phyloP scores from a whole-genome alignment of 257 asterid species.

The Ocimum tenuiflorum region DNA sequence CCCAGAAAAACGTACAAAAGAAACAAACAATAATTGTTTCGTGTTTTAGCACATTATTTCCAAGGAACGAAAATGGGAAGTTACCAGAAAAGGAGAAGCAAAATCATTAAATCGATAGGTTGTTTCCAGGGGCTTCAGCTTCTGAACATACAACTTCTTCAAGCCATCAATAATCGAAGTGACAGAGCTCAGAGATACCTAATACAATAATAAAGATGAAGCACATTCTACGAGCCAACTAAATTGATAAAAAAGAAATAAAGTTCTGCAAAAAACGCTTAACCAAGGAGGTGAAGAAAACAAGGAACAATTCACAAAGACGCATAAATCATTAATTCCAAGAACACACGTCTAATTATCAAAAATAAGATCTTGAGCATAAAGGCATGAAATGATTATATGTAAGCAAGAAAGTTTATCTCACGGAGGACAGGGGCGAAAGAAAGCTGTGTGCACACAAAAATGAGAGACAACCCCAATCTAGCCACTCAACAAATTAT shows the following conservation, averaged over 20 bases:
- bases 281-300: constrained; percentile 9
- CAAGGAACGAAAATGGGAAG: constrained; percentile 19
- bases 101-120: constrained; percentile 80
- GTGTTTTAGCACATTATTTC: background rate
- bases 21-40: background rate
- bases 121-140: constrained; percentile 77
- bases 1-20: background rate
- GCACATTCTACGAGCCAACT: constrained; percentile 10
- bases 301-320: background rate
- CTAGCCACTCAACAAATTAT: background rate
- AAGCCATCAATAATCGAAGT: constrained; percentile 91
- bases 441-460: too few relatives aligned
- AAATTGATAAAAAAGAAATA: constrained; percentile 1
- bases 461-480: background rate
- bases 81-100: constrained; percentile 82
- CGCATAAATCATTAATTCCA: background rate
- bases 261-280: background rate
- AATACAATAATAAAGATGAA: constrained; percentile 17
- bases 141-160: constrained; percentile 79
- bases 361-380: constrained; percentile 5
- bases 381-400: background rate
- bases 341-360: background rate
- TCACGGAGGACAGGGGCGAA: background rate
- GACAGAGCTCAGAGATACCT: constrained; percentile 73
- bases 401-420: background rate